Conservation (phyloP, 2,329 filamentous ascomycete genomes). For the Microsporum audouinii region DNA sequence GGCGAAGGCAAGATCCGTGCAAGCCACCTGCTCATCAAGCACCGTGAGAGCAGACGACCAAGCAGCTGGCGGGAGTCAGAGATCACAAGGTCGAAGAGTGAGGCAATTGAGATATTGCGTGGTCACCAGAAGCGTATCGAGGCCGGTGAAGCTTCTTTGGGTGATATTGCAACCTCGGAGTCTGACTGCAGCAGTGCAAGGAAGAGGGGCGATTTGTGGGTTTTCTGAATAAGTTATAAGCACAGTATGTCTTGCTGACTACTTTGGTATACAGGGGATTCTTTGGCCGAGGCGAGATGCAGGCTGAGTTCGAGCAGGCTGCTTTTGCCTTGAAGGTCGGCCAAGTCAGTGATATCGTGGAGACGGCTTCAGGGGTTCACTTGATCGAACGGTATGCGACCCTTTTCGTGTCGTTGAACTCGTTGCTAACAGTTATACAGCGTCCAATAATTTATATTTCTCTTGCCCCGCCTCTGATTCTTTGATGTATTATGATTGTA, state of each 20-base stretch:
- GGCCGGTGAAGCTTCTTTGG: slow-evolving; percentile 55
- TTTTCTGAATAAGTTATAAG: slow-evolving; percentile 16
- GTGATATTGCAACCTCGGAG: slow-evolving; percentile 75
- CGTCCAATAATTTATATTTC: background rate
- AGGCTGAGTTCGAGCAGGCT: slow-evolving; percentile 95
- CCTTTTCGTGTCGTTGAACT: background rate
- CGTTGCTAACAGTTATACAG: background rate
- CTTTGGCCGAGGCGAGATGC: slow-evolving; percentile 92
- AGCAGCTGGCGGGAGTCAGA: slow-evolving; percentile 86
- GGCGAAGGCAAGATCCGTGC: slow-evolving; percentile 78
- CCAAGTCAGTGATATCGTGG: slow-evolving; percentile 74
- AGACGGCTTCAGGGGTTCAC: slow-evolving; percentile 89
- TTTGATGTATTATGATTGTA: slow-evolving; percentile 3
- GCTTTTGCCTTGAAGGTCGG: slow-evolving; percentile 81
- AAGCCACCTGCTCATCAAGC: slow-evolving; percentile 88
- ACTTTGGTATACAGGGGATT: slow-evolving; percentile 51
- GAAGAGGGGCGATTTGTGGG: slow-evolving; percentile 78
- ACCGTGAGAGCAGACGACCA: slow-evolving; percentile 73
- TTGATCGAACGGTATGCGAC: slow-evolving; percentile 74
- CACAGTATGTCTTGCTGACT: background rate
- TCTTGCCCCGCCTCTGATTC: background rate
- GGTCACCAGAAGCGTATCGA: slow-evolving; percentile 66
- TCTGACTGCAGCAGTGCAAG: slow-evolving; percentile 92
- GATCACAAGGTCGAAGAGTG: slow-evolving; percentile 79
- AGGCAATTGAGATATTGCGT: slow-evolving; percentile 67